Evolutionary conservation across 176 grass and related monocot genomes (phyloP), one percentile per base, ranked within the genome.

Genomic region (Avena sativa): DNA sequence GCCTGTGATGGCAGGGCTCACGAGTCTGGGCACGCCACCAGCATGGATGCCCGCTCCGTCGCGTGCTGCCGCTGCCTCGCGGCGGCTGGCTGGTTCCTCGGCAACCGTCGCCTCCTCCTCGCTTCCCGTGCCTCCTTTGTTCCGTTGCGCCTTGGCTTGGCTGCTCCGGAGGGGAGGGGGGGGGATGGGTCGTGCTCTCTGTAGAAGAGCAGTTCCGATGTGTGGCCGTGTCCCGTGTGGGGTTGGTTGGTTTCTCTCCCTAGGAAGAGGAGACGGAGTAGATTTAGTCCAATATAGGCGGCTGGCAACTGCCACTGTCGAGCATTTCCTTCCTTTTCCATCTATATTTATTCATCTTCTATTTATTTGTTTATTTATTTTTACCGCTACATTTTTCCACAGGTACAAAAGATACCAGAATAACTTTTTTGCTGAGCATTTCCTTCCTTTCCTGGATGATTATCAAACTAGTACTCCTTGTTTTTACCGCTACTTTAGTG

Each of bases 21-120:
- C 76, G 8, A 64, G 84, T 52, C 38, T 21, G 46, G 44, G 16
- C 67, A 44, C 47, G 75, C n/a, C 34, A 58, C 23, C 74, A 67
- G 58, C 77, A 81, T 85, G 71, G 50, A 5, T 36, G 26, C 3
- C 26, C 8, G 49, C 25, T 46, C 56, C 66, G 72, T 34, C 47
- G 23, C 36, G 49, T 74, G 9, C 21, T 43, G 16, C 32, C 15
- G 62, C 63, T 47, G 68, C 70, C 52, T 83, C 47, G 84, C n/a
- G 43, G 72, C 3, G 23, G 75, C 71, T 71, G 59, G 74, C 56
- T 49, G 85, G 74, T 74, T 71, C 57, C 43, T 62, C 36, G 85
- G 67, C 81, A 87, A 87, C 57, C 73, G 89, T 68, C 85, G 81
- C 75, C 56, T 12, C 19, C 14, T 25, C 28, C 23, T 86, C 79